Conservation (phyloP, 768 basidiomycete genomes). For the Leccinum barrowsii region DNA sequence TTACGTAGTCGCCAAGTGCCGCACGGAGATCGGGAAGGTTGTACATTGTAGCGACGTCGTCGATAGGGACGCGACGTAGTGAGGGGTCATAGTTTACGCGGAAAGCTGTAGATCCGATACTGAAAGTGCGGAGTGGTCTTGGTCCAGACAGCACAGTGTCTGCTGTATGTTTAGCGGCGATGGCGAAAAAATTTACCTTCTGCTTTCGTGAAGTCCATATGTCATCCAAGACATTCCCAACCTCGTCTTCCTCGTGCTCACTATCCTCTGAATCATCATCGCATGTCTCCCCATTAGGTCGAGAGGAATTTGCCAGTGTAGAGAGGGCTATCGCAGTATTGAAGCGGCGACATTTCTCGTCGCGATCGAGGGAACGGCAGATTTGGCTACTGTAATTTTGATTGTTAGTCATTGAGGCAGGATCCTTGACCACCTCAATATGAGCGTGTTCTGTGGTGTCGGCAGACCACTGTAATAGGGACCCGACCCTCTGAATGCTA, state of each 20-base stretch:
- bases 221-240: background rate
- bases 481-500: background rate
- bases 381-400: background rate
- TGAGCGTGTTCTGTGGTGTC: background rate
- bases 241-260: background rate
- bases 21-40: background rate
- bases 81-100: background rate
- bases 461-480: constrained; percentile 1
- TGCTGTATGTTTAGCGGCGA: background rate
- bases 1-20: background rate
- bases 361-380: background rate
- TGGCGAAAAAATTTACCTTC: background rate
- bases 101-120: background rate
- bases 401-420: background rate
- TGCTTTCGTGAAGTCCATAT: background rate
- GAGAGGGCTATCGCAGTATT: background rate
- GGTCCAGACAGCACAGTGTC: background rate
- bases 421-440: background rate
- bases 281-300: no score
- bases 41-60: background rate
- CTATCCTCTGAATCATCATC: no score
- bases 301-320: no score
- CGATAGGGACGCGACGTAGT: background rate
- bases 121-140: background rate
- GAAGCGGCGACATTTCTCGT: background rate